phyloP scores from a whole-genome alignment of 257 asterid genomes.

The Nicotiana sylvestris region DNA sequence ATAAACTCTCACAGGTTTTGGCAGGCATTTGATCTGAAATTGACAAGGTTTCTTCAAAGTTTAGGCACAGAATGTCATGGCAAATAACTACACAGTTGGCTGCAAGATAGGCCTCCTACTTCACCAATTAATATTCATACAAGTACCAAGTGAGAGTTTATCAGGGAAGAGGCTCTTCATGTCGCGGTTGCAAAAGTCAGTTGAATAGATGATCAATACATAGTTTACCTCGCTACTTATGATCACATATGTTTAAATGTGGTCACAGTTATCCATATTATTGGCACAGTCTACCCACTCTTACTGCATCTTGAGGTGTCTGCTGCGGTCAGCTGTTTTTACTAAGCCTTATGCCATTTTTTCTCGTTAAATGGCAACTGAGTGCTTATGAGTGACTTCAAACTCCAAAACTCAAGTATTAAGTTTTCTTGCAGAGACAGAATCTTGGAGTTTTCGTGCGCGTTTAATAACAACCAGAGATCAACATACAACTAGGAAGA shows the following conservation, averaged over 20 bases:
- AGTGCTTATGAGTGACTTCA: background rate
- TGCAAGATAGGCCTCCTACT: background rate
- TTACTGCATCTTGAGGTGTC: background rate
- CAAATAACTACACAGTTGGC: too few species aligned
- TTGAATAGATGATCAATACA: too few species aligned
- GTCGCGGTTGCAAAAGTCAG: too few species aligned
- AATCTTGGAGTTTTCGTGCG: background rate
- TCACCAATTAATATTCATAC: too few species aligned
- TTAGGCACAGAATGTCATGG: background rate
- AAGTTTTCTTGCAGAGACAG: background rate
- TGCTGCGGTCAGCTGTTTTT: background rate
- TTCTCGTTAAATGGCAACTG: background rate
- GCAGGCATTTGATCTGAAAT: too few species aligned
- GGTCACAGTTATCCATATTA: background rate
- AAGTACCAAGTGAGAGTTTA: too few species aligned
- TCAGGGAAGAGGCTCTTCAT: too few species aligned
- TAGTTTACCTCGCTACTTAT: too few species aligned
- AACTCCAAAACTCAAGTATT: background rate
- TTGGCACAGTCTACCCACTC: too few species aligned
- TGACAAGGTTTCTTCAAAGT: too few species aligned
- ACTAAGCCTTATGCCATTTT: background rate
- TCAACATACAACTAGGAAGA: background rate
- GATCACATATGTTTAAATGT: background rate
- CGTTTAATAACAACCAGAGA: background rate
- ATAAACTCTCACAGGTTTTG: background rate